Evolutionary conservation across 306 rosid species (phyloP), one percentile per base, ranked within the genome.

Genomic region (Senna siamea): DNA sequence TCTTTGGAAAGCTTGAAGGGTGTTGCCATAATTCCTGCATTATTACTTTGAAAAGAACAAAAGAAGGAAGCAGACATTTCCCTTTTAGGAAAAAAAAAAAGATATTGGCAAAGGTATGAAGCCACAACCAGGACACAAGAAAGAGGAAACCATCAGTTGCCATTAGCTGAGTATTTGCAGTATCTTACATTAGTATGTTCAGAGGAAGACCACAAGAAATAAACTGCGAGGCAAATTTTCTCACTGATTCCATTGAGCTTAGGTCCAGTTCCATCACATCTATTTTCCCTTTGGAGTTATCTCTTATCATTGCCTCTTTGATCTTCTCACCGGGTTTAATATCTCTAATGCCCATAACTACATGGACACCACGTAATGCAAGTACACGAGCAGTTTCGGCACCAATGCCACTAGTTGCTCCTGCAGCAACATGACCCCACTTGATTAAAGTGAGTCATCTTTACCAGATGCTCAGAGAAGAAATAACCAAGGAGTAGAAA

Each of bases 381-480:
- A 92, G 93, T 34, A 86, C 91, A 2, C 89, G 84, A 0, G 89
- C 63, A 37, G 97, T 86, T 85, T 92, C 97, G 51, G 76, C 69
- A 64, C 97, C 96, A 78, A 88, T 87, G 4, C 97, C 97, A 79
- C 92, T 92, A 1, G 88, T 83, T 69, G 93, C 89, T 76, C 96
- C 97, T 92, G 84, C 67, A 59, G 46, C 35, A 68, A 60, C 79
- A 68, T 20, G 51, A 6, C 37, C 4, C 5, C 41, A 20, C 48
- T 10, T 52, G 18, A 44, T 47, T 28, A 65, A 73, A 50, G 59
- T 12, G 46, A 73, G 18, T 50, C 52, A 50, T 37, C 18, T 26
- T 17, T 5, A 22, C 9, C 54, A n/a, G 19, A 72, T 54, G 60
- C 46, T 13, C 37, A 20, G 1, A 41, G 5, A 23, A 17, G 22